Base-by-base conservation (phyloP, 1,284 basidiomycete species). In the Ceratobasidium sp. region DNA sequence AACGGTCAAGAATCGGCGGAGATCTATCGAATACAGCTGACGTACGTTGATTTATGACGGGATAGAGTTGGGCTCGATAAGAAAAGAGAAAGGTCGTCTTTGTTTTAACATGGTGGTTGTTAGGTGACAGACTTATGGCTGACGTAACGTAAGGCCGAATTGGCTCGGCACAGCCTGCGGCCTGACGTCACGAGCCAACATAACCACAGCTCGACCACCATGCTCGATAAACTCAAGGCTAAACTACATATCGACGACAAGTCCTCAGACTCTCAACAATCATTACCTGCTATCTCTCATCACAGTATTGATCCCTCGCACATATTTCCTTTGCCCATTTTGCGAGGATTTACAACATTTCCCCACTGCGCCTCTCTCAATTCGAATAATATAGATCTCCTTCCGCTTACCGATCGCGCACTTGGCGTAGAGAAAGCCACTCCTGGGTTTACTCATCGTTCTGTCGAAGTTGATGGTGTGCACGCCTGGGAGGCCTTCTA, bases 401-500 rank as follows among this genome's bases (percentile, higher is more conserved):
- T 78, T 23, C 42, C 77, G 26, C 84, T 90, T 20, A 77, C 82
- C 26, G 88, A 90, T 81, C 80, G 83, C 1, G 80, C 83, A 0
- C 86, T 91, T 3, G 87, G 88, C 2, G 87, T 90, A 3, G 88
- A 90, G 81, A 89, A 88, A 78, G 83, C 88, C 23, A 84, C 86
- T 1, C 83, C 84, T 0, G 83, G 83, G 39, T 87, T 86, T 0
- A 83, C 86, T 4, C 89, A 90, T 80, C 79, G 83, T 2, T 76
- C 87, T 60, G 87, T 89, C 7, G 80, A 82, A 9, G 86, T 87
- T 15, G 84, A 64, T 84, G 70, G 87, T 5, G 78, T 82, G 15
- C 87, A 77, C 26, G 85, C 90, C 18, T 92, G 91, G 90, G 89
- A 91, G 81, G 91, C 91, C 0, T 83, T 88, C 28, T 93, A 90